Conservation (phyloP, 2,329 filamentous ascomycete species). For the Colletotrichum tamarilloi region DNA sequence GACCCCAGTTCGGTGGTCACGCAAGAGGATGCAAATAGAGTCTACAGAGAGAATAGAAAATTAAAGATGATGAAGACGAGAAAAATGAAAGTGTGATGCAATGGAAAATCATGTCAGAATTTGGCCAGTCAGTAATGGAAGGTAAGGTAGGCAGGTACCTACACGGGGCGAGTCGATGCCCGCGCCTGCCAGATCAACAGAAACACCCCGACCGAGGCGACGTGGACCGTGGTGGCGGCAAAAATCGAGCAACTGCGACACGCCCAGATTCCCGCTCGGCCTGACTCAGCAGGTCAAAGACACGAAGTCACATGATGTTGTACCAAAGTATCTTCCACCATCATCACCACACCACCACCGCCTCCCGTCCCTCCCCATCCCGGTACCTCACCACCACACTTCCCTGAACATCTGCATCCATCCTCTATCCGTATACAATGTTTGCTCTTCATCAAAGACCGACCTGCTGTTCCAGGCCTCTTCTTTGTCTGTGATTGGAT, state of each 20-base stretch:
- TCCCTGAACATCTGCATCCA: no score
- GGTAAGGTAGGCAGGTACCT: no score
- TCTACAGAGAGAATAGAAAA: no score
- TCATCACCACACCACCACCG: background rate
- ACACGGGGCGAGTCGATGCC: no score
- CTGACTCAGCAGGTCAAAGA: constrained; percentile 36
- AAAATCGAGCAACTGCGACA: constrained; percentile 13
- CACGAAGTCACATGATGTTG: constrained; percentile 24
- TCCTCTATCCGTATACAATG: background rate
- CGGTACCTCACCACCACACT: background rate
- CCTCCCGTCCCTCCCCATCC: background rate
- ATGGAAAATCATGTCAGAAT: background rate
- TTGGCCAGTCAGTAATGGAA: background rate
- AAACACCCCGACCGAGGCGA: background rate
- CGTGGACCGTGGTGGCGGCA: background rate
- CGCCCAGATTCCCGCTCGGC: constrained; percentile 24
- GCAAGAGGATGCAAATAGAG: background rate
- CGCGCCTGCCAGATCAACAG: background rate
- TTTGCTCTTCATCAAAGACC: constrained; percentile 19
- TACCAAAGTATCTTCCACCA: background rate
- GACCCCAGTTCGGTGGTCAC: background rate
- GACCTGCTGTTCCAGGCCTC: constrained; percentile 24
- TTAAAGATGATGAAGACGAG: background rate
- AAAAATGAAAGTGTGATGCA: background rate
- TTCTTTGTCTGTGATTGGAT: constrained; percentile 8